Percentiles rank a stretch among this genome's conserved stretches.
phyloP scores from a whole-genome alignment of 768 basidiomycete species.

The Punctularia strigosozonata region DNA sequence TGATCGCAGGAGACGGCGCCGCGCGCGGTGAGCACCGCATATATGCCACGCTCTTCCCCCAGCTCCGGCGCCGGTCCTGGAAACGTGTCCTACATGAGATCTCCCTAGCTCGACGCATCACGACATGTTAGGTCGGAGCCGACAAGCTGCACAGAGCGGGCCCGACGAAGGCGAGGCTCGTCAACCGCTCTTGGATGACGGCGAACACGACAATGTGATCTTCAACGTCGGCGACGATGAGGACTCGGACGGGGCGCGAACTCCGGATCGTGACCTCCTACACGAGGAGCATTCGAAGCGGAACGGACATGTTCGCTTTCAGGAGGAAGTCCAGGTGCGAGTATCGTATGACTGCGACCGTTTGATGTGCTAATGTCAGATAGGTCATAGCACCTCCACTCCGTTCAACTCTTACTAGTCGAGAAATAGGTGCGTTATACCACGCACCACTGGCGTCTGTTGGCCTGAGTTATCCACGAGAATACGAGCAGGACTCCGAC shows the following conservation, averaged over 20 bases:
- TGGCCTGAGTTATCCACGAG: constrained; percentile 24
- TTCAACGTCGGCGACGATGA: constrained; percentile 18
- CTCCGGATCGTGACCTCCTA: background rate
- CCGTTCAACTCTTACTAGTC: constrained; percentile 62
- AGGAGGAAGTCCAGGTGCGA: constrained; percentile 45
- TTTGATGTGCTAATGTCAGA: too few species aligned
- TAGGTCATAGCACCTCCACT: constrained; percentile 55
- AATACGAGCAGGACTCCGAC: constrained; percentile 77
- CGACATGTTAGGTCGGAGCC: too few species aligned
- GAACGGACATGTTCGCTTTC: constrained; percentile 36
- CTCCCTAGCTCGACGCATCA: too few species aligned
- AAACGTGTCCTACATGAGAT: too few species aligned
- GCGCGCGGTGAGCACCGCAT: too few species aligned
- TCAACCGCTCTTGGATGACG: background rate
- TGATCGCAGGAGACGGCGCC: background rate
- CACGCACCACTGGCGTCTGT: constrained; percentile 11
- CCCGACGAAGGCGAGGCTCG: background rate
- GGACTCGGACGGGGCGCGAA: constrained; percentile 6
- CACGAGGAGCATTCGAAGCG: background rate
- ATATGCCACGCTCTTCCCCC: too few species aligned
- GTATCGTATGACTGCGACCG: too few species aligned
- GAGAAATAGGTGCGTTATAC: constrained; percentile 61
- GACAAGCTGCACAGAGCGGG: too few species aligned
- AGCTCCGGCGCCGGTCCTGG: too few species aligned
- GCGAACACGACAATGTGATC: background rate